These are phyloP conservation scores for Hemisphaericaspora nanyangensis DNA, from an alignment of 805 yeast genomes.

Conservation along the genomic window DNA sequence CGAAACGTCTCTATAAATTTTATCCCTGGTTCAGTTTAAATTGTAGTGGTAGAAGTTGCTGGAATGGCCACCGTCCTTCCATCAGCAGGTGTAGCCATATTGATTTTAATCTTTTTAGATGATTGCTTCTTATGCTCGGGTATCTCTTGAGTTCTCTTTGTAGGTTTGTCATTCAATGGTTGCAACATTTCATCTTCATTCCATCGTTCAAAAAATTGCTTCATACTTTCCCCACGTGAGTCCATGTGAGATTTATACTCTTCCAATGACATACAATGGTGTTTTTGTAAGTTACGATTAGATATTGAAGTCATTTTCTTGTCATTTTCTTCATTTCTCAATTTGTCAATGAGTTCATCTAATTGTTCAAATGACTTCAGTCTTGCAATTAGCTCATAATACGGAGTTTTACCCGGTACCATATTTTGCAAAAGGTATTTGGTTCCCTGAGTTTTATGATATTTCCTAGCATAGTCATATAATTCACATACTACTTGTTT, in stretches of 20 bases:
- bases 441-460: constrained; percentile 61
- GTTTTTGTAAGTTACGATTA: constrained; percentile 30
- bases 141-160: constrained; percentile 1
- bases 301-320: constrained; percentile 29
- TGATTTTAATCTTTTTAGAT: background rate
- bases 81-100: too few species aligned
- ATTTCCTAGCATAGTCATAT: constrained; percentile 52
- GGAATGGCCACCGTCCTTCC: too few species aligned
- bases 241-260: constrained; percentile 10
- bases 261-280: constrained; percentile 13
- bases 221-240: constrained; percentile 3
- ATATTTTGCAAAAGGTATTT: constrained; percentile 78
- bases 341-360: constrained; percentile 29
- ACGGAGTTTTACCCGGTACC: constrained; percentile 68
- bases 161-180: constrained; percentile 5
- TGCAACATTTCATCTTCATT: constrained; percentile 3
- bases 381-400: constrained; percentile 51
- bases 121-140: background rate
- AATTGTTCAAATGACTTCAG: constrained; percentile 54
- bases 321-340: constrained; percentile 28
- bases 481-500: constrained; percentile 52
- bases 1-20: too few species aligned
- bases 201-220: constrained; percentile 2
- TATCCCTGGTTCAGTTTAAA: too few species aligned
- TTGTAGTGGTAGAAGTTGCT: too few species aligned